Percentiles rank a stretch among this genome's conserved stretches.
Evolutionary conservation across 768 basidiomycete species (phyloP).

Genomic region (Tremella mesenterica): DNA sequence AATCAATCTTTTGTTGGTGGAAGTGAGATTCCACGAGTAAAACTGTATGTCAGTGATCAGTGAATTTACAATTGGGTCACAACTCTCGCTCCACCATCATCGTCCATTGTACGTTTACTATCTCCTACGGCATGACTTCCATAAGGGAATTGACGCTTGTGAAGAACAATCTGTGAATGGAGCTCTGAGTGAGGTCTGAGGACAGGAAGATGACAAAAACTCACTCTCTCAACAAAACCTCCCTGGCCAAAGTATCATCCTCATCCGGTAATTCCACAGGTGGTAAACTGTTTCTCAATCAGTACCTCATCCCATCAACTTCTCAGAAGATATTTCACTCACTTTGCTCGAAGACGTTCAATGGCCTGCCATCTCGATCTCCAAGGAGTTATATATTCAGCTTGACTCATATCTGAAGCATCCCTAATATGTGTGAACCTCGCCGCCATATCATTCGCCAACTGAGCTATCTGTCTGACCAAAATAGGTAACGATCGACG

Average conservation of each 20-base stretch:
- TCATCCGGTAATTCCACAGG: conserved; percentile 12
- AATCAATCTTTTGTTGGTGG: too few species aligned
- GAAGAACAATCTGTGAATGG: too few species aligned
- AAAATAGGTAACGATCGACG: conserved; percentile 77
- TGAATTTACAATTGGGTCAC: too few species aligned
- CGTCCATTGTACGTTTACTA: not conserved
- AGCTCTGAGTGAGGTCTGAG: too few species aligned
- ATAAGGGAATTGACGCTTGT: too few species aligned
- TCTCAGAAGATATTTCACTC: not conserved
- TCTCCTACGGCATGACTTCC: not conserved
- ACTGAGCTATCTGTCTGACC: conserved; percentile 74
- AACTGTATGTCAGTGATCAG: too few species aligned
- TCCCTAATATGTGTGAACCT: conserved; percentile 61
- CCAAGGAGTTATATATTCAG: conserved; percentile 87
- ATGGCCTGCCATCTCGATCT: conserved; percentile 69
- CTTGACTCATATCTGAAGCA: conserved; percentile 53
- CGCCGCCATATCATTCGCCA: conserved; percentile 83
- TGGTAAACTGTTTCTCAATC: conserved; percentile 13
- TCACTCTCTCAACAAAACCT: conserved; percentile 34
- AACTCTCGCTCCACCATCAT: too few species aligned
- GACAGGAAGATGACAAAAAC: conserved; percentile 7
- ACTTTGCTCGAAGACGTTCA: conserved; percentile 50
- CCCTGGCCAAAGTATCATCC: conserved; percentile 11
- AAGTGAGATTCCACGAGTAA: too few species aligned
- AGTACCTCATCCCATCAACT: not conserved